Evolutionary conservation across 805 yeast genomes (phyloP).

Genomic region (Helenozyma baotianmanensis): DNA sequence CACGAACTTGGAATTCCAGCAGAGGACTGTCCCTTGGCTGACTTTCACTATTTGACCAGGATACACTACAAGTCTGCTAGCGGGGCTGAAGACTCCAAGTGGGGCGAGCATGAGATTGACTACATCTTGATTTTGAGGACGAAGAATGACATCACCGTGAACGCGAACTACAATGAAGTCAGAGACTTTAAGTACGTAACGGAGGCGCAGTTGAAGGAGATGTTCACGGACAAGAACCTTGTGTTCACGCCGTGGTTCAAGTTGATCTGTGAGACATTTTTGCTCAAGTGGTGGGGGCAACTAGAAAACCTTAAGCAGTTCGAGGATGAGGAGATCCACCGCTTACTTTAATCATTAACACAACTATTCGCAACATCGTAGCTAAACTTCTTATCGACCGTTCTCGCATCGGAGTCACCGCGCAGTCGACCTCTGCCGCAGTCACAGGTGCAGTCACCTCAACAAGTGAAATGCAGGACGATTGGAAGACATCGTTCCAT

Average conservation of each 20-base stretch:
- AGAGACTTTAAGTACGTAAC: constrained; percentile 74
- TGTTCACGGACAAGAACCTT: constrained; percentile 67
- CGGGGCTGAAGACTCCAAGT: constrained; percentile 54
- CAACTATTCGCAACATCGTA: constrained; percentile 2
- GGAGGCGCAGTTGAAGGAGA: constrained; percentile 57
- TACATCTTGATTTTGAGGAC: constrained; percentile 79
- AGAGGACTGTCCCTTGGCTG: constrained; percentile 55
- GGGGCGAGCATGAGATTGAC: constrained; percentile 99
- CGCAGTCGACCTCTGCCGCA: no score
- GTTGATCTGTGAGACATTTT: constrained; percentile 83
- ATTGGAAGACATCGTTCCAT: no score
- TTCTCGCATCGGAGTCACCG: constrained; percentile 1
- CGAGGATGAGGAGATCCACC: constrained; percentile 43
- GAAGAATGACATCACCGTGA: constrained; percentile 46
- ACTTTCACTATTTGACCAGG: constrained; percentile 81
- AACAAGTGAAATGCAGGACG: neutral
- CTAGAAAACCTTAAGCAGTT: constrained; percentile 55
- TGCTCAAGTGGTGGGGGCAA: constrained; percentile 92
- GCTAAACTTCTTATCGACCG: constrained; percentile 1
- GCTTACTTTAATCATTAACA: constrained; percentile 37
- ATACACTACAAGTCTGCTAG: constrained; percentile 88
- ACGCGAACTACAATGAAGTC: constrained; percentile 72
- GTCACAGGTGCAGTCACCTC: neutral
- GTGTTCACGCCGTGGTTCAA: constrained; percentile 98
- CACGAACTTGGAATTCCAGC: constrained; percentile 87